Base-by-base conservation (phyloP, 148 eudicot genomes). In the Amaranthus hypochondriacus region DNA sequence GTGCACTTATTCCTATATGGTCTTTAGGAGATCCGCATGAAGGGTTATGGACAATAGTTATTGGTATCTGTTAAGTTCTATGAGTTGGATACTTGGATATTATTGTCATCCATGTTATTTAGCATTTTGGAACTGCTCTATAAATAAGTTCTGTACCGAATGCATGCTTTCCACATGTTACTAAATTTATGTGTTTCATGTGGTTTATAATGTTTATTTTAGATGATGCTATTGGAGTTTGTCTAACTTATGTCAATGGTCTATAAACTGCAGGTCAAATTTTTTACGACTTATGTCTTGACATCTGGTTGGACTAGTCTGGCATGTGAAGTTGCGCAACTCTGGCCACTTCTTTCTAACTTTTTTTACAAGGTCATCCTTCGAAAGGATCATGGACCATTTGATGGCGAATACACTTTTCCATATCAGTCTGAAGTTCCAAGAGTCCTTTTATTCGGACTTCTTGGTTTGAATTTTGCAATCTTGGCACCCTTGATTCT, bases 231-330 rank as follows among this genome's bases (percentile, higher is more conserved):
- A 8, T 43, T 10, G 8, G 47, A 42, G 15, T 9, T 15, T 15
- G 46, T 71, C 62, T 71, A 73, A 52, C 54, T 50, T 51, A 48
- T 53, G 46, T 50, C 50, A 14, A 3, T 66, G 61, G 66, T 66
- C 68, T 3, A 56, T 48, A 75, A 65, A 76, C 74, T 81, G 77
- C 95, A 96, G 99, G 92, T 88, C 62, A 80, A 89, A 75, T 96
- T 89, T 81, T 92, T 92, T 76, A 86, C 89, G 87, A 85, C 95
- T 13, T 96, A 96, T 52, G 91, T 90, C 49, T 70, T 96, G 82
- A 92, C 99, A 70, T 90, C 99, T 72, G 99, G 99, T 46, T 96
- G 97, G 99, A 92, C 97, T 55, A 89, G 99, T 83, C 85, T 96
- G 86, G 88, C 99, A 42, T 73, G 80, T 48, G 99, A 92, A 78